A percentile compares a stretch with the other conserved stretches of the same genome.
Conservation (phyloP, 1,284 basidiomycete species). For the Cryptococcus neoformans region DNA sequence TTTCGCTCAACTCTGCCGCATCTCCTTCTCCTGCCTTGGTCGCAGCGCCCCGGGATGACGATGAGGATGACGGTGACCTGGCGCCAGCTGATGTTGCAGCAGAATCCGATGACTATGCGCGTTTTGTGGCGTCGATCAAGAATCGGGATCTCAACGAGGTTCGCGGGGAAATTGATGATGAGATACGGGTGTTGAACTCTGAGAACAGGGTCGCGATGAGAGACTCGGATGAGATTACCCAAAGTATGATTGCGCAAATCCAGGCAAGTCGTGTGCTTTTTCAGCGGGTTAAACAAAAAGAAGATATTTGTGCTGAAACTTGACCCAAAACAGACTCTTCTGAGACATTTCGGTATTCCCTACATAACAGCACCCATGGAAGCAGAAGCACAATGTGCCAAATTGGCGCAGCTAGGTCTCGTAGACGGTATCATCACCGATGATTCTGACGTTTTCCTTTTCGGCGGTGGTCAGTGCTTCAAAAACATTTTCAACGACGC, state of each 20-base stretch:
- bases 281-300: no score
- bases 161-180: conserved; percentile 83
- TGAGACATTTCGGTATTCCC: conserved; percentile 93
- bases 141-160: conserved; percentile 76
- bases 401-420: conserved; percentile 76
- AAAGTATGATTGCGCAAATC: conserved; percentile 93
- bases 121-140: conserved; percentile 85
- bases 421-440: conserved; percentile 99
- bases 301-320: background rate
- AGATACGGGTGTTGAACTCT: conserved; percentile 76
- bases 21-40: conserved; percentile 10
- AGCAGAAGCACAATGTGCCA: conserved; percentile 98
- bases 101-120: conserved; percentile 87
- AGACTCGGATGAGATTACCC: conserved; percentile 91
- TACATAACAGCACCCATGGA: conserved; percentile 99
- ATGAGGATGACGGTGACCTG: conserved; percentile 60
- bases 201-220: conserved; percentile 85
- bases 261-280: conserved; percentile 60
- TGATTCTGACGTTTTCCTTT: conserved; percentile 98
- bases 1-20: conserved; percentile 10
- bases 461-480: conserved; percentile 88
- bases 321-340: conserved; percentile 59
- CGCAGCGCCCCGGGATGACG: conserved; percentile 21
- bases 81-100: conserved; percentile 59
- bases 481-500: conserved; percentile 99